Evolutionary conservation across 1,139 yeast genomes (phyloP), one percentile per base, ranked within the genome.

Genomic region (Magnusiomyces suaveolens): DNA sequence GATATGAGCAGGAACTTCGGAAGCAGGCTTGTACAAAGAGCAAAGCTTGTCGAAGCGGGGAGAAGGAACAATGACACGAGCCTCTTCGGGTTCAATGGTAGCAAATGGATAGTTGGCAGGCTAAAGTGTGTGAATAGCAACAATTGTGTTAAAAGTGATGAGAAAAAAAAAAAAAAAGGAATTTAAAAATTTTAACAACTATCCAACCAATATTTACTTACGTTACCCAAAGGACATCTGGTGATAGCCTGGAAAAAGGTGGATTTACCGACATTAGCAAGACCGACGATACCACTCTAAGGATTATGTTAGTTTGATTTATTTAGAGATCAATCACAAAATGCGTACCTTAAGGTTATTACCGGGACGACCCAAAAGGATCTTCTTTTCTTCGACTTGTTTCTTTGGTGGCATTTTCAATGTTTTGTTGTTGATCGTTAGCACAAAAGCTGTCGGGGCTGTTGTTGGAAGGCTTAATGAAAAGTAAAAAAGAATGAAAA

Each of bases 21-120:
- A 79, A 68, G 84, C 83, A 57, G 96, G 94, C 75, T 85, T 82
- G 77, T 86, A 88, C 67, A 83, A 72, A 54, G 80, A 79, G 66
- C 81, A 77, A 63, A 88, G 78, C 65, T 77, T 78, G 68, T 89
- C 95, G 68, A 92, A 84, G 71, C 96, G 83, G 60, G 87, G 80
- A 49, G 97, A 89, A 63, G 98, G 98, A 56, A 92, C 98, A 67
- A 86, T 84, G 58, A 90, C 96, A 72, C 96, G 81, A 53, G 98
- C 97, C 76, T 92, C 98, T 77, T 92, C 98, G 52, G 98, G 98
- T 65, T 92, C 98, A 72, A 92, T 92, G 58, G 98, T 92, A 56
- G 98, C 98, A 69, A 90, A 92, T 43, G 98, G 98, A 71, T 88
- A 89, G 74, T 92, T 92, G 60, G 97, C 98, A 58, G 98, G 97